Evolutionary conservation across 2,329 filamentous ascomycete species (phyloP), one percentile per base, ranked within the genome.

Genomic region (Curvularia hawaiiensis): DNA sequence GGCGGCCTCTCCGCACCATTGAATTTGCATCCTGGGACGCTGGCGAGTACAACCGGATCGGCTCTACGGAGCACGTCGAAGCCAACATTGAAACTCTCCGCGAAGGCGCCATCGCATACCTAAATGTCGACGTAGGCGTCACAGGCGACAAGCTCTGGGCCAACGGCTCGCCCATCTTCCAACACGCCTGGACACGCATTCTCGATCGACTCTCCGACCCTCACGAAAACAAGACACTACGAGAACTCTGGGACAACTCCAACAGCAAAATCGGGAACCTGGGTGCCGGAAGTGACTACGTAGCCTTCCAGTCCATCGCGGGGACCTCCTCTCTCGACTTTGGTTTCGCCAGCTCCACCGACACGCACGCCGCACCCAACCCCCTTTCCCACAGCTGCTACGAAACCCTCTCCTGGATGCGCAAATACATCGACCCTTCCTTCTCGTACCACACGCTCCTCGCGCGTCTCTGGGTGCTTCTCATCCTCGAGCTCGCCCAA

Each of bases 1-100:
- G 95, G 95, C 85, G 90, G 26, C 95, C 95, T 1, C 82, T 96
- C 16, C 89, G 95, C n/a, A 96, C 92, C 3, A 96, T 99, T 63
- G 90, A 96, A 74, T 98, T 99, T 75, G 92, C 93, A 71, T 97
- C 91, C 33, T 99, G 95, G 95, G 95, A 99, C 75, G 95, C 86
- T 4, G 89, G 89, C 66, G 92, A 94, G 76, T 98, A 97, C 79
- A 97, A 97, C 76, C 80, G 95, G 45, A 90, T 97, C 56, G 95
- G 95, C 9, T 96, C 92, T 11, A 98, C 95, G 1, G 95, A 99
- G 75, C 94, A 90, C 69, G 95, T 99, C 45, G 95, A 99, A 78
- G 89, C 90, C 46, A 88, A 94, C 65, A 81, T 92, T 28, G 87
- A 93, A 0, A 75, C 79, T 3, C 82, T 99, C 7, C 88, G 91